These are phyloP conservation scores for Plasmodiophora brassicae DNA, from an alignment of 208 protist genomes.

Conservation along the genomic window DNA sequence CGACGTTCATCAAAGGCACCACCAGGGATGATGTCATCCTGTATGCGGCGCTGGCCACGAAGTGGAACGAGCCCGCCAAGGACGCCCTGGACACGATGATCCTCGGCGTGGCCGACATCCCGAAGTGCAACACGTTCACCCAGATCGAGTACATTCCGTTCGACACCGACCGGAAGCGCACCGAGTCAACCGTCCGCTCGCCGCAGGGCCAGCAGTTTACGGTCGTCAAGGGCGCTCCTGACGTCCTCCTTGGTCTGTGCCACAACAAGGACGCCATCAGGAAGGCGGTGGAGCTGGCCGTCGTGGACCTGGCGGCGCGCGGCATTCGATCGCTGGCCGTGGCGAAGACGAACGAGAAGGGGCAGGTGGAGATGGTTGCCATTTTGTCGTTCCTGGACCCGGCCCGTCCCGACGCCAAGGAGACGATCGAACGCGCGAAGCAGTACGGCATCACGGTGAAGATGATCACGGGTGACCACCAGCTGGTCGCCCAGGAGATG, in stretches of 20 bases:
- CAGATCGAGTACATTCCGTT: constrained; percentile 38
- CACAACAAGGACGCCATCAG: neutral
- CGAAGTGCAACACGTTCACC: neutral
- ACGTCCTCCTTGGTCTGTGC: constrained; percentile 14
- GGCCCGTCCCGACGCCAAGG: constrained; percentile 24
- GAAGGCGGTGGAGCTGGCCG: neutral
- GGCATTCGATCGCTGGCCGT: constrained; percentile 30
- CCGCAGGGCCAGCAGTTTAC: neutral
- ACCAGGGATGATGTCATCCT: neutral
- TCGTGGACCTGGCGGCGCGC: constrained; percentile 30
- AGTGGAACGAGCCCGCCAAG: constrained; percentile 31
- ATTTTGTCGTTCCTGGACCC: constrained; percentile 31
- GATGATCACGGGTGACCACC: constrained; percentile 53
- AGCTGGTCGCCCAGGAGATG: constrained; percentile 38
- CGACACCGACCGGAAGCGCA: constrained; percentile 38
- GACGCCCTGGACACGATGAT: constrained; percentile 38
- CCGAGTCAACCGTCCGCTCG: constrained; percentile 18
- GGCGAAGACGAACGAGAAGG: neutral
- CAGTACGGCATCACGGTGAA: constrained; percentile 38
- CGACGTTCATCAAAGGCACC: neutral
- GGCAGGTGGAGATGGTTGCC: neutral
- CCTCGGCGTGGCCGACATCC: neutral
- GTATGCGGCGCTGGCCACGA: constrained; percentile 30
- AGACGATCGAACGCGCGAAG: constrained; percentile 28
- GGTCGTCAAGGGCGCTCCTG: constrained; percentile 36